Conservation (phyloP, 169 alveolate species). For the Eimeria sp. region DNA sequence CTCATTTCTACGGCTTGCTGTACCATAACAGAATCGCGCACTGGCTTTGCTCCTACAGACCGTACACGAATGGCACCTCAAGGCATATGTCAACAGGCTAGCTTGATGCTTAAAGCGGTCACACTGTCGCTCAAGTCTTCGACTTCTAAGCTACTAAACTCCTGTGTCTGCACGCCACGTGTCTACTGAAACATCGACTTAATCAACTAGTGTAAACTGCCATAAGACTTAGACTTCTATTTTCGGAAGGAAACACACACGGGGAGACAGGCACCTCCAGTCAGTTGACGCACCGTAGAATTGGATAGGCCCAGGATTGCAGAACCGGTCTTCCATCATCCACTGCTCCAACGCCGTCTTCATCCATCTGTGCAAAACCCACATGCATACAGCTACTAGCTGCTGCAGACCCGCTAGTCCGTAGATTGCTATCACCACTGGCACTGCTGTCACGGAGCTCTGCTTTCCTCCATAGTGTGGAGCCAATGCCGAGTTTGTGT, state of each 20-base stretch:
- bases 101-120: neutral
- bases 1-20: neutral
- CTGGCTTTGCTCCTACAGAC: neutral
- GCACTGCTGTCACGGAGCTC: neutral
- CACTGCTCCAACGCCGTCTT: conserved; percentile 88
- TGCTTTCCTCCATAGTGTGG: neutral
- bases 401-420: neutral
- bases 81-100: neutral
- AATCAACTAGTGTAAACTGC: neutral
- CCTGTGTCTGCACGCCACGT: neutral
- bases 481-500: neutral
- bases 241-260: neutral
- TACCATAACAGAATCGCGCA: neutral
- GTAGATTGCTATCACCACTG: neutral
- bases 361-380: conserved; percentile 70
- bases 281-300: conserved; percentile 89
- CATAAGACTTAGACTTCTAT: neutral
- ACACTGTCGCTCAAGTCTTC: neutral
- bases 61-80: neutral
- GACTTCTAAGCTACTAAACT: neutral
- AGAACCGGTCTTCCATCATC: conserved; percentile 96
- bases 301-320: conserved; percentile 99
- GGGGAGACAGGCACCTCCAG: neutral
- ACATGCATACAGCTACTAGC: neutral
- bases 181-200: neutral